Percentiles rank a stretch among this genome's conserved stretches.
These are phyloP conservation scores for Exobasidium cylindrosporum DNA, from an alignment of 1,284 basidiomycete species.

Conservation along the genomic window DNA sequence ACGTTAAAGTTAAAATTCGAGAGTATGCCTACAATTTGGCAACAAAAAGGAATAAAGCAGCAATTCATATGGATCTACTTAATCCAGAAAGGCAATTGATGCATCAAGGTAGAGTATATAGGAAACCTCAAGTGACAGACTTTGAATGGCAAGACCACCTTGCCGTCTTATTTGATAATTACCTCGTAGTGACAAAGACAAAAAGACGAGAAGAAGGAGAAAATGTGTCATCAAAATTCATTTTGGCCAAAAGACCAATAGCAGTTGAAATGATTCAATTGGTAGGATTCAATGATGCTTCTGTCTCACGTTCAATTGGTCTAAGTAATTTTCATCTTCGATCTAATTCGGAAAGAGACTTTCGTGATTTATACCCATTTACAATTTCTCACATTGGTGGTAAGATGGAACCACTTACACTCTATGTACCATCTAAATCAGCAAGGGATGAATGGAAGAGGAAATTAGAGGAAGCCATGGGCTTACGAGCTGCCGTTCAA, in stretches of 20 bases:
- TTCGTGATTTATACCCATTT: slow-evolving; percentile 48
- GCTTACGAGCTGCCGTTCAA: slow-evolving; percentile 77
- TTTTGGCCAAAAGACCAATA: slow-evolving; percentile 50
- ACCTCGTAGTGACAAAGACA: slow-evolving; percentile 46
- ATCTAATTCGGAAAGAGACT: slow-evolving; percentile 27
- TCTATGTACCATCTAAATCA: slow-evolving; percentile 78
- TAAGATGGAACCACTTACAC: slow-evolving; percentile 57
- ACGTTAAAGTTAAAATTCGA: slow-evolving; percentile 47
- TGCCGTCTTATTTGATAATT: slow-evolving; percentile 52
- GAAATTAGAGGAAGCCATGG: slow-evolving; percentile 82
- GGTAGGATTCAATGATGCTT: slow-evolving; percentile 40
- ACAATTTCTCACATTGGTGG: slow-evolving; percentile 42
- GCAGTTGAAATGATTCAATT: slow-evolving; percentile 47
- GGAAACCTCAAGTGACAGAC: slow-evolving; percentile 49
- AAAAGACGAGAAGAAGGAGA: slow-evolving; percentile 28
- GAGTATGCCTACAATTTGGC: slow-evolving; percentile 41
- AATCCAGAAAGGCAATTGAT: slow-evolving; percentile 45
- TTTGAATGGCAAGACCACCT: slow-evolving; percentile 51
- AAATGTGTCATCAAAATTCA: slow-evolving; percentile 24
- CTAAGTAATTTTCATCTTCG: slow-evolving; percentile 46
- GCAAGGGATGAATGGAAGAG: slow-evolving; percentile 79
- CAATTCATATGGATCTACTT: slow-evolving; percentile 39
- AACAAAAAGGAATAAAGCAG: slow-evolving; percentile 38
- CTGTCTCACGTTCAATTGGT: slow-evolving; percentile 41
- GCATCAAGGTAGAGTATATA: slow-evolving; percentile 41